Base-by-base conservation (phyloP, 2,329 filamentous ascomycete genomes). In the Cladosporium austrohemisphaericum region DNA sequence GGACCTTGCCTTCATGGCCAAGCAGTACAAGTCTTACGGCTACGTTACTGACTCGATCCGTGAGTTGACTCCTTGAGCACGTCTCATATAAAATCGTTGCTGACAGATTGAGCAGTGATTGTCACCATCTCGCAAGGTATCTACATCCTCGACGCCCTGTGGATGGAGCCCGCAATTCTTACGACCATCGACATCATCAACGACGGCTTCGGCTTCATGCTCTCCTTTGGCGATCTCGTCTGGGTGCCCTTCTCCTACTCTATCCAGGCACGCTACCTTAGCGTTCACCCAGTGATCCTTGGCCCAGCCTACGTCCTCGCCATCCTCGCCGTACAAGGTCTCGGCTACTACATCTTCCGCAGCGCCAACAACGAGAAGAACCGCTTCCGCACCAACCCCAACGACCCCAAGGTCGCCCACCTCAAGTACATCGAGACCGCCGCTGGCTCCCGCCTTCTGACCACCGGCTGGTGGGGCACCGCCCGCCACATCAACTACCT, bases 341-440 rank as follows among this genome's bases (percentile, higher is more conserved):
- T 79, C 1, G 91, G 89, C n/a, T 95, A 92, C 71, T 85, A 80
- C 67, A 90, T 95, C 67, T 97, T 97, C 83, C 90, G 92, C 51
- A 77, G 85, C n/a, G 83, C 88, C 65, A 97, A 97, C 77, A 88
- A 82, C 69, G 84, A 96, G 73, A 97, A 97, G 82, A 95, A 96
- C 71, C 79, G 80, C 19, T 97, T 97, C 82, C 84, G 93, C 52
- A 94, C 82, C 28, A 82, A 96, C 67, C 91, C 91, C 22, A 75
- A 84, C 25, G 88, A 95, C 63, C 86, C 90, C 0, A 77, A 77
- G 25, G 81, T 96, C 49, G 78, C 81, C 33, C 85, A 95, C 63
- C 81, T 96, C 58, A 81, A 86, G 65, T 95, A 86, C 68, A 90
- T 97, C 53, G 76, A 93, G 72, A 97, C 92, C 8, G 83, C 83